phyloP scores from a whole-genome alignment of 1,284 basidiomycete genomes.

The Marasmius fiardii region DNA sequence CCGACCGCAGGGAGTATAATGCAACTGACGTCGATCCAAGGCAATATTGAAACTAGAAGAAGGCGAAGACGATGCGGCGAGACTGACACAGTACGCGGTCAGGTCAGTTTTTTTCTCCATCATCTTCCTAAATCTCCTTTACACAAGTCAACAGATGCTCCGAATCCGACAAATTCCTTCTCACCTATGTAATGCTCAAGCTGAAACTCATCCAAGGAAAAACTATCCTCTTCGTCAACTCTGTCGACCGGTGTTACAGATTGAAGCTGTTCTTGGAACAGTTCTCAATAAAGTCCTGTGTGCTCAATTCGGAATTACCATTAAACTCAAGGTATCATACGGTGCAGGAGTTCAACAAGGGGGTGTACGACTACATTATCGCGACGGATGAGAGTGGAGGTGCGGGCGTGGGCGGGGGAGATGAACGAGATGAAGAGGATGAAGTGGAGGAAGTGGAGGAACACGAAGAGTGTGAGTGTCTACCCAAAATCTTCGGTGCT shows the following conservation, averaged over 20 bases:
- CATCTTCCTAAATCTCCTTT: not conserved
- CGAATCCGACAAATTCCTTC: conserved; percentile 94
- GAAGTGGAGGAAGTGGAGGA: conserved; percentile 36
- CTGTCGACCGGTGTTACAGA: conserved; percentile 92
- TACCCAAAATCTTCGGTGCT: not conserved
- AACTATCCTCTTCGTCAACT: conserved; percentile 96
- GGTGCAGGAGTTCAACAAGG: conserved; percentile 99
- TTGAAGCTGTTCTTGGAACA: conserved; percentile 97
- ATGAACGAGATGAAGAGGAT: conserved; percentile 19
- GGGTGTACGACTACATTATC: conserved; percentile 98
- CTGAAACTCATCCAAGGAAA: conserved; percentile 95
- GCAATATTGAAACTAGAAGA: conserved; percentile 86
- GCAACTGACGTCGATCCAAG: conserved; percentile 51
- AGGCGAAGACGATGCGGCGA: conserved; percentile 73
- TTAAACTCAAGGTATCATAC: conserved; percentile 96
- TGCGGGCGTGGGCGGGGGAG: conserved; percentile 46
- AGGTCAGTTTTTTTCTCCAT: conserved; percentile 37
- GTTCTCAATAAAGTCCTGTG: conserved; percentile 95
- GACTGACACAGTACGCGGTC: conserved; percentile 86
- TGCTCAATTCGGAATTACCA: conserved; percentile 95
- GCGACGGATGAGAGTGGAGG: conserved; percentile 88
- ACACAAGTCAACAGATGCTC: conserved; percentile 55
- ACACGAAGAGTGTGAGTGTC: conserved; percentile 47
- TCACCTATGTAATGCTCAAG: conserved; percentile 93
- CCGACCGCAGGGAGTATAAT: no score